A percentile compares a stretch with the other conserved stretches of the same genome.
Evolutionary conservation across 2,329 filamentous ascomycete species (phyloP).

Genomic region (Macroventuria anomochaeta): DNA sequence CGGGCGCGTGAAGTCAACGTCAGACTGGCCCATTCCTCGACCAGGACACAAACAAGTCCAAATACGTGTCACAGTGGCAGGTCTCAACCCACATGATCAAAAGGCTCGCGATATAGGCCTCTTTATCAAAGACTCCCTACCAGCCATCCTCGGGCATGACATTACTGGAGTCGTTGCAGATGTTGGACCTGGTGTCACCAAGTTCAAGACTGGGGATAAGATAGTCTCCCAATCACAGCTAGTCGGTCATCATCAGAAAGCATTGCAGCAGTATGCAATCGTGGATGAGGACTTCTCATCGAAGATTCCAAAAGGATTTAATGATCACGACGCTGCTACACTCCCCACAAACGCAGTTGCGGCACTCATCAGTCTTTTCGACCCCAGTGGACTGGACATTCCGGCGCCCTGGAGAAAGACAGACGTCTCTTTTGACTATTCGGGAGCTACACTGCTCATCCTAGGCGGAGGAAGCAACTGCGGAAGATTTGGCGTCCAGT

Average conservation of each 20-base stretch:
- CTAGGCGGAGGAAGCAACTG: background rate
- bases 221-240: background rate
- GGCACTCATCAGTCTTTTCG: background rate
- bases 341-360: background rate
- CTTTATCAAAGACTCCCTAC: conserved; percentile 44
- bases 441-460: background rate
- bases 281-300: background rate
- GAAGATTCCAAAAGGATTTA: background rate
- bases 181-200: conserved; percentile 59
- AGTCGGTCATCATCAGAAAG: background rate
- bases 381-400: background rate
- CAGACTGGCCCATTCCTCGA: background rate
- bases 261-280: background rate
- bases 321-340: background rate
- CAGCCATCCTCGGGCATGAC: conserved; percentile 50
- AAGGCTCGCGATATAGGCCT: conserved; percentile 48
- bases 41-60: conserved; percentile 1
- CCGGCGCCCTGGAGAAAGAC: background rate
- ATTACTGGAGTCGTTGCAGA: conserved; percentile 56
- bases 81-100: conserved; percentile 46
- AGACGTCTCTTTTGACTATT: background rate
- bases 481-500: background rate
- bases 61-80: background rate
- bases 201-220: conserved; percentile 62
- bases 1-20: background rate